Base-by-base conservation (phyloP, 345 rosid genomes). In the Bruguiera sexangula region DNA sequence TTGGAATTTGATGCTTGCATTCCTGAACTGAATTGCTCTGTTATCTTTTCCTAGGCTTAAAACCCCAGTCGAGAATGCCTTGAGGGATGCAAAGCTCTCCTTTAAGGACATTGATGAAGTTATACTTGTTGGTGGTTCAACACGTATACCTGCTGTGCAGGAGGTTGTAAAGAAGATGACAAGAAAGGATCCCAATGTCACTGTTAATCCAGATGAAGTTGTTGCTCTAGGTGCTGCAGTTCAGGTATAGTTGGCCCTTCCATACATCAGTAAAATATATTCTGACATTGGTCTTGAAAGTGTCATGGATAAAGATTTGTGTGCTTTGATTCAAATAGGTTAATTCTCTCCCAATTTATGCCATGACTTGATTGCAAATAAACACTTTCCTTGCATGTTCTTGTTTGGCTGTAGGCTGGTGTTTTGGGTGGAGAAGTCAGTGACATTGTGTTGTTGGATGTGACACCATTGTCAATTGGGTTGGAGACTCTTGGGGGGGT, bases 141-240 rank as follows among this genome's bases (percentile, higher is more conserved):
- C 99, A 34, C 96, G 97, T 43, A 95, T 95, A 58, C 99, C 96
- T 43, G 96, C 99, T 69, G 98, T 95, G 36, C 97, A 92, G 79
- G 94, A 85, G 76, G 89, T 95, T 26, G 98, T 92, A 36, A 92
- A 85, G 85, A 90, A 88, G 85, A 27, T 92, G 80, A 95, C 96
- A 3, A 93, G 96, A 60, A 95, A 89, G 78, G 97, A 90, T 20
- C 99, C 99, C 15, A 95, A 95, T 76, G 96, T 95, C 73, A 87
- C 97, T 0, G 99, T 95, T 21, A 95, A 95, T 69, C 99, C 99
- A 3, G 99, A 95, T 69, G 99, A 95, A 76, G 99, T 95, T 73
- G 99, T 95, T 66, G 99, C 99, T 59, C 76, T 95, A 3, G 99
- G 99, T 31, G 99, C 99, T 81, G 97, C 99, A 21, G 99, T 95